A percentile compares a stretch with the other conserved stretches of the same genome.
phyloP scores from a whole-genome alignment of 768 basidiomycete species.

The Lactarius hengduanensis region DNA sequence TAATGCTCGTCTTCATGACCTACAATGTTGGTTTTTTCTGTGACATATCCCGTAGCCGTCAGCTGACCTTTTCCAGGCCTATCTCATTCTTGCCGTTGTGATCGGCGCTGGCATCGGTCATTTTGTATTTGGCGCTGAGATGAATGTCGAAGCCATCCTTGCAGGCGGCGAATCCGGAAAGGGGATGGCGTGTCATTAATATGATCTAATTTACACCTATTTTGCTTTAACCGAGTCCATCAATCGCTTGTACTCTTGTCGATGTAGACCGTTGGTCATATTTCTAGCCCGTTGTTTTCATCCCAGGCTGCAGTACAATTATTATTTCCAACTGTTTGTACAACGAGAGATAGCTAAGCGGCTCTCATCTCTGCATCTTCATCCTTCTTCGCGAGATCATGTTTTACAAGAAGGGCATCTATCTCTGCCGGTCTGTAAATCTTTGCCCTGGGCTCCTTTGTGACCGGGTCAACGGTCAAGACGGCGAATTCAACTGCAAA shows the following conservation, averaged over 20 bases:
- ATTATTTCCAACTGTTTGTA: slow-evolving; percentile 11
- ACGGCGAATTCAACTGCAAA: slow-evolving; percentile 91
- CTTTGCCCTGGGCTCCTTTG: slow-evolving; percentile 82
- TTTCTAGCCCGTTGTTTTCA: not conserved
- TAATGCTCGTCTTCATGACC: slow-evolving; percentile 97
- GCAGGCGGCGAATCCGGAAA: slow-evolving; percentile 46
- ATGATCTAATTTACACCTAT: not conserved
- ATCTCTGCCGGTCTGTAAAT: slow-evolving; percentile 90
- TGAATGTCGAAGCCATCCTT: slow-evolving; percentile 62
- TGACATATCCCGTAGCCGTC: slow-evolving; percentile 3
- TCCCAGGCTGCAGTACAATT: slow-evolving; percentile 4
- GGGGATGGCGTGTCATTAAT: slow-evolving; percentile 79
- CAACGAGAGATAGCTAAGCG: slow-evolving; percentile 34
- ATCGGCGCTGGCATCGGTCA: slow-evolving; percentile 82
- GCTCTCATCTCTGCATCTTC: slow-evolving; percentile 80
- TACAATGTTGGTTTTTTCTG: slow-evolving; percentile 70
- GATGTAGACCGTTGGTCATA: not conserved
- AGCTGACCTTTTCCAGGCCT: slow-evolving; percentile 53
- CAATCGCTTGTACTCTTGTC: not conserved
- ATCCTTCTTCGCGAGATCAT: slow-evolving; percentile 85
- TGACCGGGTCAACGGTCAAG: slow-evolving; percentile 75
- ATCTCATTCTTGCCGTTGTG: slow-evolving; percentile 80
- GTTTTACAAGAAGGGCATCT: slow-evolving; percentile 72
- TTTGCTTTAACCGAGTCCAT: not conserved
- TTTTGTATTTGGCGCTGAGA: slow-evolving; percentile 65